Evolutionary conservation across 2,329 filamentous ascomycete genomes (phyloP).

Genomic region (Clarireedia paspali): DNA sequence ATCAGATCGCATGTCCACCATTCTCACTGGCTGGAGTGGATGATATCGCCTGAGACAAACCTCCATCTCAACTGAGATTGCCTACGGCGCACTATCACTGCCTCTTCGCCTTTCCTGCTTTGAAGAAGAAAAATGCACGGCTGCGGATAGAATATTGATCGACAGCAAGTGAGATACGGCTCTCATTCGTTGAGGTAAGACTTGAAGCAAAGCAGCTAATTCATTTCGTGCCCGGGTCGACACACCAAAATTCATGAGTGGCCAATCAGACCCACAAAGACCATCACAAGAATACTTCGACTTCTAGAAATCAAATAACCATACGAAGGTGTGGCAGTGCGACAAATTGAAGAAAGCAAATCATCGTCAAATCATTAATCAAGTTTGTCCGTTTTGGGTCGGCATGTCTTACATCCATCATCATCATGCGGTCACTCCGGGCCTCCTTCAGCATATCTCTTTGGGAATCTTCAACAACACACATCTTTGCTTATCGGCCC

Average conservation of each 20-base stretch:
- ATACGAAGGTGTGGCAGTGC: slow-evolving; percentile 4
- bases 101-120: neutral
- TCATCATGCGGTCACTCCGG: slow-evolving; percentile 7
- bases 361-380: neutral
- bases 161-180: neutral
- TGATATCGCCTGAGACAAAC: slow-evolving; percentile 7
- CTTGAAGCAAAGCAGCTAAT: neutral
- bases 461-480: neutral
- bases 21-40: neutral
- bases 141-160: neutral
- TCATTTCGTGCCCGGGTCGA: neutral
- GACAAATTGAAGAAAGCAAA: neutral
- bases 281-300: slow-evolving; percentile 2
- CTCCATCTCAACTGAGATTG: neutral
- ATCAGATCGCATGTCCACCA: neutral
- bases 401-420: slow-evolving; percentile 8
- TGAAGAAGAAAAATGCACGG: too few relatives aligned
- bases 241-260: neutral
- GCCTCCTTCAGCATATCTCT: neutral
- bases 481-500: neutral
- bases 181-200: neutral
- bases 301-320: neutral
- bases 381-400: neutral
- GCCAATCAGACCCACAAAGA: neutral
- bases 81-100: neutral